Conservation (phyloP, 192 early-diverging fungal species). For the Phlyctochytrium planicorne region DNA sequence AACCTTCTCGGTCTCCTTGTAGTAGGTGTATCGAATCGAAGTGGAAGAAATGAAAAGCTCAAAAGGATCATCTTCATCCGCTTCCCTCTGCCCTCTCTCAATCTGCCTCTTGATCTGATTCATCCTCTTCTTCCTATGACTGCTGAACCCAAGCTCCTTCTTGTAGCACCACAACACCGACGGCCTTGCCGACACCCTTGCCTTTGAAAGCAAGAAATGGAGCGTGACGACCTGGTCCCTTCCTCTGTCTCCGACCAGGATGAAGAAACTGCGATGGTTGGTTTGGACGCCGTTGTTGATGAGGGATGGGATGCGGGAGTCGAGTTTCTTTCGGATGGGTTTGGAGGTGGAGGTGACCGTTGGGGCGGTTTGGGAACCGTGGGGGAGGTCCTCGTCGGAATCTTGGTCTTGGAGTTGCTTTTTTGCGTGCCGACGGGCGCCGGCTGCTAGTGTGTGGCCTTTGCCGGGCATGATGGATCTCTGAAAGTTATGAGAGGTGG, state of each 20-base stretch:
- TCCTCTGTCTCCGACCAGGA: slow-evolving; percentile 93
- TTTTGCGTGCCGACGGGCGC: too few relatives aligned
- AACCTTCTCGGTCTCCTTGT: slow-evolving; percentile 98
- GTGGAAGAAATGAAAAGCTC: slow-evolving; percentile 96
- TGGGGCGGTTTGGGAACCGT: too few relatives aligned
- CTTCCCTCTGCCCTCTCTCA: slow-evolving; percentile 83
- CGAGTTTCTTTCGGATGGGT: slow-evolving; percentile 72
- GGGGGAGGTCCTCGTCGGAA: too few relatives aligned
- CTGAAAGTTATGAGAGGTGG: too few relatives aligned
- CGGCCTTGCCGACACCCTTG: slow-evolving; percentile 82
- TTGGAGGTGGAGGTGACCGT: too few relatives aligned
- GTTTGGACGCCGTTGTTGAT: slow-evolving; percentile 90
- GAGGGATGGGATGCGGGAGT: slow-evolving; percentile 90
- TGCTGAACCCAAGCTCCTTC: slow-evolving; percentile 94
- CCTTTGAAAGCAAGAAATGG: slow-evolving; percentile 94
- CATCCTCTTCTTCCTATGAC: slow-evolving; percentile 96
- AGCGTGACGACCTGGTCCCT: slow-evolving; percentile 90
- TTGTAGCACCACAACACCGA: slow-evolving; percentile 99
- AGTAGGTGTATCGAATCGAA: slow-evolving; percentile 97
- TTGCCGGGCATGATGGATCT: too few relatives aligned
- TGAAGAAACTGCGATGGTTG: slow-evolving; percentile 92
- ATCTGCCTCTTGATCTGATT: slow-evolving; percentile 94
- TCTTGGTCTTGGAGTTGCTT: too few relatives aligned
- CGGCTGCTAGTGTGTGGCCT: too few relatives aligned
- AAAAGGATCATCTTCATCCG: slow-evolving; percentile 97